Percentiles rank a stretch among this genome's conserved stretches.
Conservation (phyloP, 257 asterid species). For the Solanum commersonii region DNA sequence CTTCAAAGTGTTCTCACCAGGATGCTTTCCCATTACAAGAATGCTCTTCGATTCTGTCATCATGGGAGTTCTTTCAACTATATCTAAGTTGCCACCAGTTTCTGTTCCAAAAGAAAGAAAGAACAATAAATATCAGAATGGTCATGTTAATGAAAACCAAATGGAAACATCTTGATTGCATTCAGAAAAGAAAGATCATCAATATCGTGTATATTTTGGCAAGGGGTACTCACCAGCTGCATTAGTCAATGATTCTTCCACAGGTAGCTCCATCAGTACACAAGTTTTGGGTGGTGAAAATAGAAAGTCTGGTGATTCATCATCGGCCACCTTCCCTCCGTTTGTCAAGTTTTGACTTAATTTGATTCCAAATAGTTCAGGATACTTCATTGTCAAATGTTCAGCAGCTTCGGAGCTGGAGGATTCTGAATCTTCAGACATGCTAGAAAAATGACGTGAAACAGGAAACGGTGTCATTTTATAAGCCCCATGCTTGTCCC, state of each 20-base stretch:
- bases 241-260: constrained; percentile 19
- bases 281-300: constrained; percentile 94
- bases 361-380: constrained; percentile 59
- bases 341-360: constrained; percentile 19
- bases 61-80: constrained; percentile 59
- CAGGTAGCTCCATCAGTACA: constrained; percentile 60
- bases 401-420: constrained; percentile 33
- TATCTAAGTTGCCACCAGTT: constrained; percentile 13
- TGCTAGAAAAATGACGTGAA: constrained; percentile 15
- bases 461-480: constrained; percentile 55
- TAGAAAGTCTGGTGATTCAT: constrained; percentile 63
- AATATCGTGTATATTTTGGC: constrained; percentile 4
- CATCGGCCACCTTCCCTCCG: constrained; percentile 34
- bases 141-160: background rate
- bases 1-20: constrained; percentile 98
- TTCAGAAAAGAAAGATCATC: constrained; percentile 8
- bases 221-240: constrained; percentile 9
- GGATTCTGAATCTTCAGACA: constrained; percentile 51
- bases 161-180: background rate
- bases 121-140: background rate
- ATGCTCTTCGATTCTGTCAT: constrained; percentile 40
- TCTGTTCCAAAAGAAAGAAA: constrained; percentile 14
- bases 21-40: constrained; percentile 44
- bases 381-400: constrained; percentile 36
- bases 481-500: constrained; percentile 25